Conservation (phyloP, 345 rosid genomes). For the Eucalyptus paniculata region DNA sequence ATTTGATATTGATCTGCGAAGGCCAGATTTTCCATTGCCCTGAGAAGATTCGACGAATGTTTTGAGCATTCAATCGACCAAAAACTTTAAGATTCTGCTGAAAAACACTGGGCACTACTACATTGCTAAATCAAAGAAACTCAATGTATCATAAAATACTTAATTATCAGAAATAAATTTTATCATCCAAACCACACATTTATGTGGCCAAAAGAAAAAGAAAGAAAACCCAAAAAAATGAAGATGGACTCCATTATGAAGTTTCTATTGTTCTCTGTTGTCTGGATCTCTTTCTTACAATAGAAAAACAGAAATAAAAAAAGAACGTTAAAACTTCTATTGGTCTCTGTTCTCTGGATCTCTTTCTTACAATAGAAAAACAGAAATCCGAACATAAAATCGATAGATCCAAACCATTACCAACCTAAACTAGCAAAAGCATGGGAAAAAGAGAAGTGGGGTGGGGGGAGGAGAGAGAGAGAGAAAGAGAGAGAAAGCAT, state of each 20-base stretch:
- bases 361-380: neutral
- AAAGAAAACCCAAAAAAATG: neutral
- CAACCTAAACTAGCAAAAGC: neutral
- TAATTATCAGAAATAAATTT: neutral
- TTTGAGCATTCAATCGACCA: neutral
- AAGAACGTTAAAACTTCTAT: neutral
- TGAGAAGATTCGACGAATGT: neutral
- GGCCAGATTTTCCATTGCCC: neutral
- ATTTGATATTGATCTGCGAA: neutral
- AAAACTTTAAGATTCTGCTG: neutral
- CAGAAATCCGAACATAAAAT: neutral
- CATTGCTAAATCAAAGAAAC: neutral
- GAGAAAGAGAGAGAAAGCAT: neutral
- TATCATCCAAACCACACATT: neutral
- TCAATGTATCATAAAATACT: neutral
- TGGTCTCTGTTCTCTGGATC: neutral
- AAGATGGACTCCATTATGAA: neutral
- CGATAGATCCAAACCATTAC: neutral
- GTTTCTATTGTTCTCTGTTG: neutral
- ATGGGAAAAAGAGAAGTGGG: neutral
- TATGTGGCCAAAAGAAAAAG: neutral
- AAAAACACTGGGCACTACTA: neutral
- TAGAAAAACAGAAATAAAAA: neutral
- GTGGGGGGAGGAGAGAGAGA: neutral
- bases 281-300: neutral